These are phyloP conservation scores for Drechslerella coelobrocha DNA, from an alignment of 2,329 filamentous ascomycete genomes.

Conservation along the genomic window DNA sequence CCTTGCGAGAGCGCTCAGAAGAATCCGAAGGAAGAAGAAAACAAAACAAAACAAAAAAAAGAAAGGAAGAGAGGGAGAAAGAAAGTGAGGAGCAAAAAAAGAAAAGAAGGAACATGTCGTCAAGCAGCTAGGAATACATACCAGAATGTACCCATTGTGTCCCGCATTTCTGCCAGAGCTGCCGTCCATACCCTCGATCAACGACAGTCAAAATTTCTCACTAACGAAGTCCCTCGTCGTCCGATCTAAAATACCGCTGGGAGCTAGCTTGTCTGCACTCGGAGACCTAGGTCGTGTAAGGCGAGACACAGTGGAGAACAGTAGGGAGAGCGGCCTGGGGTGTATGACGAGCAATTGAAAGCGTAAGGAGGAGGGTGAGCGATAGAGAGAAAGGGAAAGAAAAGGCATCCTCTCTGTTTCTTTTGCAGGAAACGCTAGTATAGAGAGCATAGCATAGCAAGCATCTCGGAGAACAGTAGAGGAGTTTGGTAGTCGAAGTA, in stretches of 20 bases:
- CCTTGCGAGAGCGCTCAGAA: conserved; percentile 3
- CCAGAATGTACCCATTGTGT: background rate
- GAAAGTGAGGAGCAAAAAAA: background rate
- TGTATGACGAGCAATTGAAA: background rate
- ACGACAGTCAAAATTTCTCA: no score
- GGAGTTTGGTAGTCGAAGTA: no score
- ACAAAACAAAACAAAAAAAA: conserved; percentile 15
- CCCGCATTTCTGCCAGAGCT: background rate
- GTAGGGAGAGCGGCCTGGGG: background rate
- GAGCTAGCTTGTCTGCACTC: background rate
- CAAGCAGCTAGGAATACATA: background rate
- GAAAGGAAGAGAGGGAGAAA: background rate
- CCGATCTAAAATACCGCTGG: background rate
- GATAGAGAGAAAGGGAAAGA: no score
- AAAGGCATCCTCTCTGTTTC: no score
- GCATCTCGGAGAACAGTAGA: no score
- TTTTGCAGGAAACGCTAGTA: no score
- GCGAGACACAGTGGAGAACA: background rate
- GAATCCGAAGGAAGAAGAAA: conserved; percentile 9
- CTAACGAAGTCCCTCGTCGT: no score
- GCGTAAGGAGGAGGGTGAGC: background rate
- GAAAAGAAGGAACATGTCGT: background rate
- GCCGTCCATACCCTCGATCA: background rate
- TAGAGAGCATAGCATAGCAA: no score
- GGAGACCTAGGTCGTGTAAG: background rate